These are phyloP conservation scores for Trichoderma atrobrunneum DNA, from an alignment of 2,329 filamentous ascomycete species.

Conservation along the genomic window DNA sequence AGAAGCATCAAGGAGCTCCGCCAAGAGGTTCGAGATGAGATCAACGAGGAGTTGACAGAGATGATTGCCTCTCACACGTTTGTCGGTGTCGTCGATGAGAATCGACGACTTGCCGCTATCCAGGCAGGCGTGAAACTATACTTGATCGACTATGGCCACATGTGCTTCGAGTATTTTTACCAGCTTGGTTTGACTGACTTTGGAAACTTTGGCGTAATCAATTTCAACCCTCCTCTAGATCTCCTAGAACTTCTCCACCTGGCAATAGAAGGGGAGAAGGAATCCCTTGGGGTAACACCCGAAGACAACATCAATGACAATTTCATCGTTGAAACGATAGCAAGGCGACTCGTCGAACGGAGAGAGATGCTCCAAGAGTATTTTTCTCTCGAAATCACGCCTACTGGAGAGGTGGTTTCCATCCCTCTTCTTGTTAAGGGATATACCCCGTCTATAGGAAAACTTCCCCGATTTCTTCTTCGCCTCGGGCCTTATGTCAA, in stretches of 20 bases:
- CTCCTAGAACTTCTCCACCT: slow-evolving; percentile 69
- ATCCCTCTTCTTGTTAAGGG: slow-evolving; percentile 86
- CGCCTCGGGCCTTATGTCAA: slow-evolving; percentile 83
- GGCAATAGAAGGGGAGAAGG: slow-evolving; percentile 68
- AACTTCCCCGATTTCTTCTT: slow-evolving; percentile 84
- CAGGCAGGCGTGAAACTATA: slow-evolving; percentile 91
- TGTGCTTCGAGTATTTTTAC: slow-evolving; percentile 89
- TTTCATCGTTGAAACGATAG: slow-evolving; percentile 63
- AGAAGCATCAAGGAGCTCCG: slow-evolving; percentile 85
- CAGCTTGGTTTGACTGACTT: slow-evolving; percentile 94
- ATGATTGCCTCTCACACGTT: slow-evolving; percentile 87
- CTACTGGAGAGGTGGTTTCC: slow-evolving; percentile 70
- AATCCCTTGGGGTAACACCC: slow-evolving; percentile 33
- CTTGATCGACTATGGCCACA: slow-evolving; percentile 86
- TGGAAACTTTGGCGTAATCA: slow-evolving; percentile 85
- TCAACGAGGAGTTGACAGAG: slow-evolving; percentile 84
- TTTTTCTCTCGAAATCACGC: slow-evolving; percentile 80
- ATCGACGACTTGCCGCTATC: slow-evolving; percentile 82
- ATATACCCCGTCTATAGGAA: slow-evolving; percentile 80
- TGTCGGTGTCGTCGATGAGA: slow-evolving; percentile 87
- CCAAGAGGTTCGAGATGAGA: slow-evolving; percentile 71
- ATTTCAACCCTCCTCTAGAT: slow-evolving; percentile 72
- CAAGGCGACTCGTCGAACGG: slow-evolving; percentile 66
- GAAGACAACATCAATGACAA: slow-evolving; percentile 63
- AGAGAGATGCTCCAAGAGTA: slow-evolving; percentile 90